A percentile compares a stretch with the other conserved stretches of the same genome.
phyloP scores from a whole-genome alignment of 805 yeast genomes.

The Ogataea pilisensis region DNA sequence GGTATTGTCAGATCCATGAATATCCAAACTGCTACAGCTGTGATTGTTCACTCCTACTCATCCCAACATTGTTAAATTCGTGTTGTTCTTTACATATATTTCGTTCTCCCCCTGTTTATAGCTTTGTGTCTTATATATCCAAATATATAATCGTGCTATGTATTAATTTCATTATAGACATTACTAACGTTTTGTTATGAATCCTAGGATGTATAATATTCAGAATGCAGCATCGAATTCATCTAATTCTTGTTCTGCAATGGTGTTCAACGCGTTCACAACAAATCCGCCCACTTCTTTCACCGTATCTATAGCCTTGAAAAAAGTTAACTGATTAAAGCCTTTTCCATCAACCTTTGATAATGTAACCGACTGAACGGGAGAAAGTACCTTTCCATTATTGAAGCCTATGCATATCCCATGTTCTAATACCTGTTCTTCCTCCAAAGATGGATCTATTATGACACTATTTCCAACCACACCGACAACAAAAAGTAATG shows the following conservation, averaged over 20 bases:
- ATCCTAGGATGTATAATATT: neutral
- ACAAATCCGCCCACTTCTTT: conserved; percentile 59
- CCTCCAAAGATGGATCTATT: conserved; percentile 86
- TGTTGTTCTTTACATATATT: neutral
- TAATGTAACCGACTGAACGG: conserved; percentile 65
- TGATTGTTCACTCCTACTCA: conserved; percentile 87
- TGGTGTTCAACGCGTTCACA: conserved; percentile 50
- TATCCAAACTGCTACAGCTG: conserved; percentile 95
- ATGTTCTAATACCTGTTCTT: conserved; percentile 82
- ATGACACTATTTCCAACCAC: conserved; percentile 63
- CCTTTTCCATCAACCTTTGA: conserved; percentile 52
- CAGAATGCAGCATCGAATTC: conserved; percentile 28
- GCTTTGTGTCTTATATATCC: neutral
- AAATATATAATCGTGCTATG: neutral
- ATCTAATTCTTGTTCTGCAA: conserved; percentile 37
- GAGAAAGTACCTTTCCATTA: conserved; percentile 63
- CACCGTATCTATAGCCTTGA: conserved; percentile 54
- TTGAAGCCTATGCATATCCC: conserved; percentile 75
- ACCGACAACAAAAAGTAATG: conserved; percentile 73
- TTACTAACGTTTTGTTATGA: too few relatives aligned
- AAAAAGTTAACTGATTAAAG: conserved; percentile 41
- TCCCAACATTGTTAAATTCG: conserved; percentile 49
- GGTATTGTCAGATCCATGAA: conserved; percentile 95
- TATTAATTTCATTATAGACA: too few relatives aligned
- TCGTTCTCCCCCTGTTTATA: too few relatives aligned